phyloP scores from a whole-genome alignment of 176 grass and related monocot species.

The Triticum aestivum region DNA sequence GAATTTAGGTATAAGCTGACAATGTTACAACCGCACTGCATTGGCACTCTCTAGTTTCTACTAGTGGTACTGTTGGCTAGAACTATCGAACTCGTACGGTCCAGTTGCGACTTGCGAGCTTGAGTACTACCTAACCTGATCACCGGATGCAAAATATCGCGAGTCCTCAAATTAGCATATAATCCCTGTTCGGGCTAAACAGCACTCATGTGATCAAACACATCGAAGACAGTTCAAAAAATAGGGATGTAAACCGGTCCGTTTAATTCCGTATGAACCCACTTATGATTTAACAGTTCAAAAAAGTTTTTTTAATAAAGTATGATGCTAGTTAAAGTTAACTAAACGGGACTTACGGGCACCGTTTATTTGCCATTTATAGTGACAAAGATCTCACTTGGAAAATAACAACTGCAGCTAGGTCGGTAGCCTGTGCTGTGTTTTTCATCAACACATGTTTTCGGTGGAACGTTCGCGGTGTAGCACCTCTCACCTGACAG shows the following conservation, averaged over 20 bases:
- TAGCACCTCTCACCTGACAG: not conserved
- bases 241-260: no score
- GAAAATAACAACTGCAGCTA: not conserved
- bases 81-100: not conserved
- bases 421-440: not conserved
- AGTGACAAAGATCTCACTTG: not conserved
- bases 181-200: not conserved
- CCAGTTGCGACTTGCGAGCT: not conserved
- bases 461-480: not conserved
- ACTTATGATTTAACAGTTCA: no score
- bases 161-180: no score
- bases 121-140: not conserved
- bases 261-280: no score
- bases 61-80: no score
- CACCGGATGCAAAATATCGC: not conserved
- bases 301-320: no score
- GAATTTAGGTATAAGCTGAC: constrained; percentile 33
- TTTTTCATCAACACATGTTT: not conserved
- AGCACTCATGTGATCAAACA: not conserved
- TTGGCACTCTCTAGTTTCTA: not conserved
- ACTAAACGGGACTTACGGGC: no score
- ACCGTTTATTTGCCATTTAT: not conserved
- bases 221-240: not conserved
- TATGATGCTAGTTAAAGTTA: no score
- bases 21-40: not conserved